These are phyloP conservation scores for Rasamsonia emersonii DNA, from an alignment of 2,329 filamentous ascomycete species.

Conservation along the genomic window DNA sequence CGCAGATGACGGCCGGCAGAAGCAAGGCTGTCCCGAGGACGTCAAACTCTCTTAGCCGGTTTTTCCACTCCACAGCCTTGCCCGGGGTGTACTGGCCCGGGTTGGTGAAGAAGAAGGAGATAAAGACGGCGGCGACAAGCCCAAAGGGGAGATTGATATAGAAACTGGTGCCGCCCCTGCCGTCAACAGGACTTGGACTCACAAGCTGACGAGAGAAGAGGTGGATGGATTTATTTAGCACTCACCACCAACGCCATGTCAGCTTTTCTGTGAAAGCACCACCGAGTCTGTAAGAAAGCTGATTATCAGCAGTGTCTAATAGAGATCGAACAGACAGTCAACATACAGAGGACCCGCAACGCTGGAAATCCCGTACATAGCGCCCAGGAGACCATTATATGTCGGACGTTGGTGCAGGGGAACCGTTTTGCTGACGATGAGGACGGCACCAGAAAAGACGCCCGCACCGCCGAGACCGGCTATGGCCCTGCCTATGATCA, in stretches of 20 bases:
- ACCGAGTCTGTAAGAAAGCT: no score
- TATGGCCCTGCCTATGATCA: conserved; percentile 34
- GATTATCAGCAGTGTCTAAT: no score
- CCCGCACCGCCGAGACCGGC: conserved; percentile 31
- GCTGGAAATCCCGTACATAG: conserved; percentile 34
- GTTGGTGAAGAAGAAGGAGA: conserved; percentile 18
- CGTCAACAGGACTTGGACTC: neutral
- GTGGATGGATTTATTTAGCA: no score
- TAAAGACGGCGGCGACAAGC: conserved; percentile 13
- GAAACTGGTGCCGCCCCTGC: conserved; percentile 12
- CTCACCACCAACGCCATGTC: neutral
- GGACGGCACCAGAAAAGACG: conserved; percentile 29
- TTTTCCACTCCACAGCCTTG: conserved; percentile 10
- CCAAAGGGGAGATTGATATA: conserved; percentile 27
- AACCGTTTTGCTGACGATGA: conserved; percentile 31
- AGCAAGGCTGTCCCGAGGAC: conserved; percentile 13
- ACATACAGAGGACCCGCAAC: conserved; percentile 29
- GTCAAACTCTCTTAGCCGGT: conserved; percentile 15
- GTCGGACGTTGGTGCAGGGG: conserved; percentile 31
- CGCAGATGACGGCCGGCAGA: conserved; percentile 13
- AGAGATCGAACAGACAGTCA: no score
- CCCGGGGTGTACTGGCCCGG: conserved; percentile 7
- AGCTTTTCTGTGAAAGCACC: neutral
- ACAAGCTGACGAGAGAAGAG: no score
- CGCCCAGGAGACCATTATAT: conserved; percentile 31